phyloP scores from a whole-genome alignment of 2,329 filamentous ascomycete species.

The Stagonosporopsis cucurbitacearum region DNA sequence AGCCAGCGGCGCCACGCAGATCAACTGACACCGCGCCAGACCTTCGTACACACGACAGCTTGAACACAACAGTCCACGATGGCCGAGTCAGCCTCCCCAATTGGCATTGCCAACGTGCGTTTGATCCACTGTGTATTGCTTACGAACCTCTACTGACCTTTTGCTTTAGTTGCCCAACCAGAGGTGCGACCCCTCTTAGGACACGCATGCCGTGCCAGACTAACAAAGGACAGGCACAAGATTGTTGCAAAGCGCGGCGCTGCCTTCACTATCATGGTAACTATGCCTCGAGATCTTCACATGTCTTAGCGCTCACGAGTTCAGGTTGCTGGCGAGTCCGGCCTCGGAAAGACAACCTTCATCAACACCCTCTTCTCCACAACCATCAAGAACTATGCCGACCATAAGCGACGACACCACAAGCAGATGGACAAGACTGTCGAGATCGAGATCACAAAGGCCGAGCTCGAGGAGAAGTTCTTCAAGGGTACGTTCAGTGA shows the following conservation, averaged over 20 bases:
- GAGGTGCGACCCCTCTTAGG: conserved; percentile 56
- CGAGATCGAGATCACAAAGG: conserved; percentile 99
- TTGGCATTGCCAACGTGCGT: conserved; percentile 77
- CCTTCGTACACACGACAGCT: conserved; percentile 27
- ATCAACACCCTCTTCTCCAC: conserved; percentile 99
- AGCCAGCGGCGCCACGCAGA: neutral
- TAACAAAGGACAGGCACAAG: conserved; percentile 64
- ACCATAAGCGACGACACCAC: conserved; percentile 98
- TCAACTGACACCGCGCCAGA: conserved; percentile 33
- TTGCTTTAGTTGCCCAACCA: conserved; percentile 68
- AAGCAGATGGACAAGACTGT: conserved; percentile 99
- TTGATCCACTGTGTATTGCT: conserved; percentile 7
- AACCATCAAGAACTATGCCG: conserved; percentile 99
- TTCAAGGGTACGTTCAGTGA: conserved; percentile 79
- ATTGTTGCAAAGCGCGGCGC: conserved; percentile 85
- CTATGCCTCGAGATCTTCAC: conserved; percentile 24
- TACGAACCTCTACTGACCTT: conserved; percentile 40
- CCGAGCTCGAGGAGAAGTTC: conserved; percentile 99
- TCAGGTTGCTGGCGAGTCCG: conserved; percentile 97
- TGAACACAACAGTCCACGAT: conserved; percentile 51
- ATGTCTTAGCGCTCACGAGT: neutral
- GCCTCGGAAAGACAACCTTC: conserved; percentile 98
- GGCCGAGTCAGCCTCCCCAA: conserved; percentile 70
- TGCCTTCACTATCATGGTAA: conserved; percentile 98
- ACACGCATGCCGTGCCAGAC: conserved; percentile 29